These are phyloP conservation scores for Symbiodinium pilosum DNA, from an alignment of 73 alveolate species.

Conservation along the genomic window DNA sequence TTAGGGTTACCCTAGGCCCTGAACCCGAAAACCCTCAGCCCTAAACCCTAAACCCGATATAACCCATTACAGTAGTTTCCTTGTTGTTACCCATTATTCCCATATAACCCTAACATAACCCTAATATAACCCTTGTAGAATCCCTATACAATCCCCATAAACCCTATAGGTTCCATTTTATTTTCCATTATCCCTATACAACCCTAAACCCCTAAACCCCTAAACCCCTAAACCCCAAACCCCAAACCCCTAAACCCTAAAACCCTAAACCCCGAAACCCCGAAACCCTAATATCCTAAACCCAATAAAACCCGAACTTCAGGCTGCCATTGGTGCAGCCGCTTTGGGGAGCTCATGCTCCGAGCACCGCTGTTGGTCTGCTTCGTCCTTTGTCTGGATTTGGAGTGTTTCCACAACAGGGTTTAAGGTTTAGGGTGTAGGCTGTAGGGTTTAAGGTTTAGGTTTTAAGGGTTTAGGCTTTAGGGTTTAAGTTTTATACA, in stretches of 20 bases:
- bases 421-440: background rate
- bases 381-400: constrained; percentile 15
- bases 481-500: background rate
- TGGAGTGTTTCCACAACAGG: background rate
- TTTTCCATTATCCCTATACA: background rate
- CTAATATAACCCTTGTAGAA: background rate
- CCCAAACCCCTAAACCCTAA: background rate
- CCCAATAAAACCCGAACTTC: background rate
- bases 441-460: background rate
- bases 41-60: no score
- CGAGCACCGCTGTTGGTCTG: constrained; percentile 57
- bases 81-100: no score
- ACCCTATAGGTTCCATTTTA: background rate
- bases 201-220: background rate
- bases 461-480: background rate
- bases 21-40: no score
- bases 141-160: background rate
- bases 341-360: constrained; percentile 41
- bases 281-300: background rate
- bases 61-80: no score
- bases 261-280: background rate
- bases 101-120: no score
- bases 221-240: background rate
- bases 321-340: constrained; percentile 41
- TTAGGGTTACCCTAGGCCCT: no score